phyloP scores from a whole-genome alignment of 2,329 filamentous ascomycete genomes.

The Paraphaeosphaeria minitans region DNA sequence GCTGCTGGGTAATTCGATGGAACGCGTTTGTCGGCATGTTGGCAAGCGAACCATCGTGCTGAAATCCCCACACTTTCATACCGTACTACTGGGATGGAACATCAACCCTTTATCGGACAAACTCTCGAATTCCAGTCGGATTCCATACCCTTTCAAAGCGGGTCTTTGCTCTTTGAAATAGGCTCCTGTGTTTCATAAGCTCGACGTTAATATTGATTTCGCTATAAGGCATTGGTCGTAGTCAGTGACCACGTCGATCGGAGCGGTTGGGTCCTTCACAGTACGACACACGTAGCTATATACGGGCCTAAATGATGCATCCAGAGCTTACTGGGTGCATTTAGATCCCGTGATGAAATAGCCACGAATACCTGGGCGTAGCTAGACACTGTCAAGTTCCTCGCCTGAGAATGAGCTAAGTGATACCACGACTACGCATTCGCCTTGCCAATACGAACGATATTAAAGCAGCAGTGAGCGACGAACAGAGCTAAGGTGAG shows the following conservation, averaged over 20 bases:
- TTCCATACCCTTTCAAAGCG: too few species aligned
- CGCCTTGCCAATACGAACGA: background rate
- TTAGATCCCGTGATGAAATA: background rate
- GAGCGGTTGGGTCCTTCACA: too few species aligned
- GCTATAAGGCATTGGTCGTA: too few species aligned
- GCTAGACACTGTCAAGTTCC: background rate
- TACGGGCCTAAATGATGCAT: background rate
- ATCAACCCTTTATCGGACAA: too few species aligned
- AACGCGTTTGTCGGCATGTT: too few species aligned
- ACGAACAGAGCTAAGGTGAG: background rate
- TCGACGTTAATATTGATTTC: background rate
- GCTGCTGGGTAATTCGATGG: too few species aligned
- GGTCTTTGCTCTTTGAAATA: background rate
- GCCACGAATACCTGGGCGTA: background rate
- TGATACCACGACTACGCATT: background rate
- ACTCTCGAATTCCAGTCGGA: background rate
- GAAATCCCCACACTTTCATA: too few species aligned
- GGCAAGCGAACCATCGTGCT: too few species aligned
- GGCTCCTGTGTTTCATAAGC: background rate
- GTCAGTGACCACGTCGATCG: too few species aligned
- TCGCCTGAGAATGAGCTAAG: background rate
- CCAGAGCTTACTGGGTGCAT: background rate
- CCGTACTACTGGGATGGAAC: too few species aligned
- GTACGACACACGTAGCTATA: too few species aligned
- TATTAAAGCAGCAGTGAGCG: background rate